Evolutionary conservation across 2,329 filamentous ascomycete species (phyloP).

Genomic region (Xylariaceae sp.): DNA sequence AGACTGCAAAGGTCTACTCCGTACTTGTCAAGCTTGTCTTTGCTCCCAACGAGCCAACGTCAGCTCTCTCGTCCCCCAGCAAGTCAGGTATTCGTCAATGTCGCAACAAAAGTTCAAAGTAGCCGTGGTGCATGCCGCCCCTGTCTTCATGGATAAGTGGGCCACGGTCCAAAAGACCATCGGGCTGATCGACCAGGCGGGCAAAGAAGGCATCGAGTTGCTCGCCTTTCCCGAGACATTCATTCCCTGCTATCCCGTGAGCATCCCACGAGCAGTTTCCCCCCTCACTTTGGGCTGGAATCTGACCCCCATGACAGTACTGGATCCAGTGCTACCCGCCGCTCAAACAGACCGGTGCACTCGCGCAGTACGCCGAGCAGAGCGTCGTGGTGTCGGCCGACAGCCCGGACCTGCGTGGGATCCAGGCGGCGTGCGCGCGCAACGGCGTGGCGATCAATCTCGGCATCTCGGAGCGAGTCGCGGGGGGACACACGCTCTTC

Average conservation of each 20-base stretch:
- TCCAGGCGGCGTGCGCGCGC: slow-evolving; percentile 7
- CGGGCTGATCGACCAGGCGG: slow-evolving; percentile 8
- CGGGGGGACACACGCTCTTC: slow-evolving; percentile 20
- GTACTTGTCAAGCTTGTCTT: no score
- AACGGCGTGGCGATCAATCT: slow-evolving; percentile 5
- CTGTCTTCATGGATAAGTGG: slow-evolving; percentile 11
- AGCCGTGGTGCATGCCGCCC: not conserved
- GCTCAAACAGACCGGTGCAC: slow-evolving; percentile 4
- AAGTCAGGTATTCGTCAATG: no score
- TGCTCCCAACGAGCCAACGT: no score
- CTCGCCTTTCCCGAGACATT: slow-evolving; percentile 16
- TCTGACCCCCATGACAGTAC: no score
- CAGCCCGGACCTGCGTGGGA: slow-evolving; percentile 2
- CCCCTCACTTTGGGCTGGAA: not conserved
- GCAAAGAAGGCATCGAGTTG: slow-evolving; percentile 7
- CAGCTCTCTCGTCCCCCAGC: no score
- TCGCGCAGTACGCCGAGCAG: slow-evolving; percentile 8
- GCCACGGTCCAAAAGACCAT: slow-evolving; percentile 11
- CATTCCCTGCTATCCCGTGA: slow-evolving; percentile 14
- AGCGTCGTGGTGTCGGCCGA: slow-evolving; percentile 10
- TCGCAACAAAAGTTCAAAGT: not conserved
- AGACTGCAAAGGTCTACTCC: no score
- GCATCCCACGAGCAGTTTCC: not conserved
- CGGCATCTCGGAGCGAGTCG: slow-evolving; percentile 11
- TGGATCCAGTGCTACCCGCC: slow-evolving; percentile 10